These are phyloP conservation scores for Heterobasidion parviporum DNA, from an alignment of 1,284 basidiomycete genomes.

Conservation along the genomic window DNA sequence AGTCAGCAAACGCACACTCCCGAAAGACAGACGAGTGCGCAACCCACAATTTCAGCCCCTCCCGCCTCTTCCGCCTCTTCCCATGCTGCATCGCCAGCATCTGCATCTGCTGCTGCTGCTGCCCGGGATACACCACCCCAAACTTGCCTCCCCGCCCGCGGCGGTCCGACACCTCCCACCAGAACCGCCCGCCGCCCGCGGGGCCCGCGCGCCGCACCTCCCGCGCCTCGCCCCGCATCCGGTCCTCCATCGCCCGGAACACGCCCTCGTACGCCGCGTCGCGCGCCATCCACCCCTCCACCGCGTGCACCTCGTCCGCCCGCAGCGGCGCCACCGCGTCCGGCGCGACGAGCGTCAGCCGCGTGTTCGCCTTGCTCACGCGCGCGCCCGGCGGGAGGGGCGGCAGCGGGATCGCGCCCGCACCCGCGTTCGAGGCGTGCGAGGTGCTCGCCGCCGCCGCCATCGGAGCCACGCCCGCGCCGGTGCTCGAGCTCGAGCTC, in stretches of 20 bases:
- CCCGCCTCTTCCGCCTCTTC: constrained; percentile 51
- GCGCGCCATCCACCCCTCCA: constrained; percentile 43
- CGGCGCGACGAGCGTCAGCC: constrained; percentile 56
- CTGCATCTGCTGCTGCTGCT: constrained; percentile 24
- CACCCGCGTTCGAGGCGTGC: constrained; percentile 1
- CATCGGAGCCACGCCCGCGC: neutral
- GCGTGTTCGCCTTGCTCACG: constrained; percentile 26
- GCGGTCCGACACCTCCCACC: constrained; percentile 9
- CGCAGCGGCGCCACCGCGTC: constrained; percentile 47
- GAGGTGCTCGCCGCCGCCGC: neutral
- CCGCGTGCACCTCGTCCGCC: constrained; percentile 33
- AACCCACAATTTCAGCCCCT: constrained; percentile 65
- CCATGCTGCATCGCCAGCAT: neutral
- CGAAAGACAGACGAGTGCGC: constrained; percentile 2
- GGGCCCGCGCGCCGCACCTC: constrained; percentile 11
- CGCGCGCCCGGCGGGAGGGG: neutral
- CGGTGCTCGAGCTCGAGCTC: constrained; percentile 6
- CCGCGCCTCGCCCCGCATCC: constrained; percentile 34
- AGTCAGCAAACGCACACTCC: neutral
- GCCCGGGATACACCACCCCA: constrained; percentile 55
- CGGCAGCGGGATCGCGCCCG: neutral
- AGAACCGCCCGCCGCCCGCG: constrained; percentile 20
- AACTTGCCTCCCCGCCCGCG: constrained; percentile 31
- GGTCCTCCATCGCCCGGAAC: constrained; percentile 34
- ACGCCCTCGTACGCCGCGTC: constrained; percentile 43